Conservation (phyloP, 2,329 filamentous ascomycete species). For the Aureobasidium sp. region DNA sequence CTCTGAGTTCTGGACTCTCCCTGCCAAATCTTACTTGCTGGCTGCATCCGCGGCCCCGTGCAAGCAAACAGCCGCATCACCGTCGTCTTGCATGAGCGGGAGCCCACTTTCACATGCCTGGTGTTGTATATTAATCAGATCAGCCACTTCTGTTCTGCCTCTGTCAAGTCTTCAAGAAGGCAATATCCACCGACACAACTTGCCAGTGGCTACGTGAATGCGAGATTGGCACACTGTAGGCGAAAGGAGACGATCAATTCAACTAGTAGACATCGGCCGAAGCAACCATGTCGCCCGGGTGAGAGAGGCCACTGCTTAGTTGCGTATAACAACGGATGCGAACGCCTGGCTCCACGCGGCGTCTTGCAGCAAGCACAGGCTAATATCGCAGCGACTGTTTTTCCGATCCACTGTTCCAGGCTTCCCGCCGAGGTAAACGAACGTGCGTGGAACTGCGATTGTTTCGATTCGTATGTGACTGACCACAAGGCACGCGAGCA, state of each 20-base stretch:
- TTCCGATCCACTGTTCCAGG: background rate
- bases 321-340: background rate
- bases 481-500: background rate
- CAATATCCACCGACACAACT: background rate
- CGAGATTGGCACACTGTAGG: background rate
- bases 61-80: background rate
- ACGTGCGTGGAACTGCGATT: background rate
- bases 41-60: background rate
- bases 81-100: background rate
- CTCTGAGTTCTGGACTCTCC: background rate
- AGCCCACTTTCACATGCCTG: background rate
- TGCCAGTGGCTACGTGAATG: background rate
- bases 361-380: conserved; percentile 3
- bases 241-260: background rate
- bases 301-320: background rate
- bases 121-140: background rate
- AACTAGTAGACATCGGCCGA: background rate
- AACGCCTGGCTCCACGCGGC: conserved; percentile 6
- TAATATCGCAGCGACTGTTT: background rate
- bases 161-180: background rate
- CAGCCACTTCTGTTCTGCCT: background rate
- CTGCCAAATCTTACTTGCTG: background rate
- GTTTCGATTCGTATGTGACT: background rate
- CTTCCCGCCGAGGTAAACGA: background rate
- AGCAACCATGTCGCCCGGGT: background rate